Evolutionary conservation across 345 rosid genomes (phyloP).

Genomic region (Mallotus nudiflorus): DNA sequence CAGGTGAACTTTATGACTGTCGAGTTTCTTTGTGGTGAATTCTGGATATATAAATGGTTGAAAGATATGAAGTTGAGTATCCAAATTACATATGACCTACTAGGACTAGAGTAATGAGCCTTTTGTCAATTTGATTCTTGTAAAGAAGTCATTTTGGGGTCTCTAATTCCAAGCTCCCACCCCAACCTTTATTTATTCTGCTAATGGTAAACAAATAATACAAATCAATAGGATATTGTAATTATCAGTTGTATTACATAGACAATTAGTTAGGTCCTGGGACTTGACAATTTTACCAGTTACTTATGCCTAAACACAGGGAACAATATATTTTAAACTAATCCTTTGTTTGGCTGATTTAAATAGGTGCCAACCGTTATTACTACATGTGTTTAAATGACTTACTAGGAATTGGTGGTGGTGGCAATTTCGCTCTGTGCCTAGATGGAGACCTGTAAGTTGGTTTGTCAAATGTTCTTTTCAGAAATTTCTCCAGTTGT

Average conservation of each 20-base stretch:
- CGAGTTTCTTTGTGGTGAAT: background rate
- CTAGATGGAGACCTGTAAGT: slow-evolving; percentile 92
- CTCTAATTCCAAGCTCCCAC: background rate
- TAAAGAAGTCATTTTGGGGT: background rate
- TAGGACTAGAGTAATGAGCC: background rate
- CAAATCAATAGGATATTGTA: background rate
- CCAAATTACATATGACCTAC: background rate
- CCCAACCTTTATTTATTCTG: background rate
- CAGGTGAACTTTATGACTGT: background rate
- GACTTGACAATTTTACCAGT: background rate
- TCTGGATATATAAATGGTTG: background rate
- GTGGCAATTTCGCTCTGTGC: slow-evolving; percentile 74
- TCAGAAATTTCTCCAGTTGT: background rate
- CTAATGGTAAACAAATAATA: too few species aligned
- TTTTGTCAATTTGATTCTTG: background rate
- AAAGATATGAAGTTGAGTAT: background rate
- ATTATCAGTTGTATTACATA: background rate
- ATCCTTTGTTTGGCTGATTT: slow-evolving; percentile 11
- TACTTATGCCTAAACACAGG: background rate
- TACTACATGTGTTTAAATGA: slow-evolving; percentile 83
- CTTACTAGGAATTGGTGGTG: slow-evolving; percentile 87
- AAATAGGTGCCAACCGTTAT: slow-evolving; percentile 87
- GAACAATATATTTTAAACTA: slow-evolving; percentile 12
- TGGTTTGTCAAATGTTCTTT: slow-evolving; percentile 15
- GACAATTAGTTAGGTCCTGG: background rate